Conservation (phyloP, 768 basidiomycete genomes). For the Kwoniella dendrophila region DNA sequence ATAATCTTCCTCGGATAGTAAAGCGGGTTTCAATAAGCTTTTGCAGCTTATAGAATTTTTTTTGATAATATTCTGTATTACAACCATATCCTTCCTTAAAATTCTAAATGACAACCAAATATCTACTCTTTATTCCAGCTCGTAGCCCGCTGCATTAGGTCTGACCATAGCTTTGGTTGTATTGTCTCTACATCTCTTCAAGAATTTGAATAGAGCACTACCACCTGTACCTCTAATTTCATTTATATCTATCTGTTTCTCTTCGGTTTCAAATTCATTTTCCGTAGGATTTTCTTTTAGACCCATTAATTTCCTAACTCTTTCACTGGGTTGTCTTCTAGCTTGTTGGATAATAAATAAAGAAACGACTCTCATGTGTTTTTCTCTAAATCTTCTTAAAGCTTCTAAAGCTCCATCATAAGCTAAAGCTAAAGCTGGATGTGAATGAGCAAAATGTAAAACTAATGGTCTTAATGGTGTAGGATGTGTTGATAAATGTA, state of each 20-base stretch:
- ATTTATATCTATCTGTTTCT: slow-evolving; percentile 45
- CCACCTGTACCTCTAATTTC: slow-evolving; percentile 85
- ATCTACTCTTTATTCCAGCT: slow-evolving; percentile 26
- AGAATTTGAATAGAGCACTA: slow-evolving; percentile 73
- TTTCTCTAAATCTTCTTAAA: slow-evolving; percentile 79
- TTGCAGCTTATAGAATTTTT: no score
- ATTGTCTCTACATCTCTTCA: slow-evolving; percentile 89
- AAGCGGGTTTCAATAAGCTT: no score
- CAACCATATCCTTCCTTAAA: not conserved
- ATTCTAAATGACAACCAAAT: no score
- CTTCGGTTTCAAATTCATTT: slow-evolving; percentile 16
- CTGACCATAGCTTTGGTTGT: slow-evolving; percentile 61
- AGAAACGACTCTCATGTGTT: slow-evolving; percentile 85
- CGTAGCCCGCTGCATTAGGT: slow-evolving; percentile 32
- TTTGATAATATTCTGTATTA: not conserved
- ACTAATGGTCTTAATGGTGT: slow-evolving; percentile 69
- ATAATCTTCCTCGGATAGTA: no score
- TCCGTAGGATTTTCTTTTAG: slow-evolving; percentile 18
- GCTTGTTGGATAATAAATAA: slow-evolving; percentile 87
- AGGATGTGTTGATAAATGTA: slow-evolving; percentile 68
- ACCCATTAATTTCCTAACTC: slow-evolving; percentile 44
- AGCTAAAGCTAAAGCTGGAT: slow-evolving; percentile 56
- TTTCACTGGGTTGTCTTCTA: slow-evolving; percentile 55
- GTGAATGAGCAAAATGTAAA: slow-evolving; percentile 31
- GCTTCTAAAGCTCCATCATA: slow-evolving; percentile 79